These are phyloP conservation scores for Dioscorea dumetorum DNA, from an alignment of 106 monocot genomes.

Conservation along the genomic window DNA sequence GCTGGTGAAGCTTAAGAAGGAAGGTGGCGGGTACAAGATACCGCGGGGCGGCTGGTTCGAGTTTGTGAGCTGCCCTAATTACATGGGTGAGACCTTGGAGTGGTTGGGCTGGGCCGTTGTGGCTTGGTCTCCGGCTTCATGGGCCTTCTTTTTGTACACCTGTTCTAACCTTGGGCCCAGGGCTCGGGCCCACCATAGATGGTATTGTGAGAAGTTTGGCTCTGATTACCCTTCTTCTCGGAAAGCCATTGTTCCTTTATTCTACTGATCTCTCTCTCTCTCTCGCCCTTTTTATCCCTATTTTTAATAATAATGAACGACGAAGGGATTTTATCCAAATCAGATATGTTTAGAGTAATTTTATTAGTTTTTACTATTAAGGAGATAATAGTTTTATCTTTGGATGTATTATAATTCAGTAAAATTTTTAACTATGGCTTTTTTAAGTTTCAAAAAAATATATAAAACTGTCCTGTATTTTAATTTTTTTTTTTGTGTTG, in stretches of 20 bases:
- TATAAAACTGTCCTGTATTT: too few species aligned
- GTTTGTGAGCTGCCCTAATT: conserved; percentile 69
- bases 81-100: conserved; percentile 83
- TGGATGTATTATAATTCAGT: too few species aligned
- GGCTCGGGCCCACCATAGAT: conserved; percentile 43
- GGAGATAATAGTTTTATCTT: too few species aligned
- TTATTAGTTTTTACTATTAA: too few species aligned
- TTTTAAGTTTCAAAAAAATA: too few species aligned
- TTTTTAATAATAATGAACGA: too few species aligned
- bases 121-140: conserved; percentile 58
- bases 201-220: conserved; percentile 80
- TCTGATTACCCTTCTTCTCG: conserved; percentile 42
- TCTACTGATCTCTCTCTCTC: conserved; percentile 15
- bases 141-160: conserved; percentile 73
- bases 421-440: too few species aligned
- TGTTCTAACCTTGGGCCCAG: conserved; percentile 75
- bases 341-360: too few species aligned
- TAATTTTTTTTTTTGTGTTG: too few species aligned
- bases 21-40: conserved; percentile 49
- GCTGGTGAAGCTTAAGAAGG: conserved; percentile 51
- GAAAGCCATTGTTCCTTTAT: conserved; percentile 61
- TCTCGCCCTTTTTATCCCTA: too few species aligned
- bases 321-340: too few species aligned
- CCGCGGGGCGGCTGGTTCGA: conserved; percentile 87
- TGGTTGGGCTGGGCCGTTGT: conserved; percentile 85